Evolutionary conservation across 257 asterid species (phyloP), one percentile per base, ranked within the genome.

Genomic region (Plectranthus barbatus): DNA sequence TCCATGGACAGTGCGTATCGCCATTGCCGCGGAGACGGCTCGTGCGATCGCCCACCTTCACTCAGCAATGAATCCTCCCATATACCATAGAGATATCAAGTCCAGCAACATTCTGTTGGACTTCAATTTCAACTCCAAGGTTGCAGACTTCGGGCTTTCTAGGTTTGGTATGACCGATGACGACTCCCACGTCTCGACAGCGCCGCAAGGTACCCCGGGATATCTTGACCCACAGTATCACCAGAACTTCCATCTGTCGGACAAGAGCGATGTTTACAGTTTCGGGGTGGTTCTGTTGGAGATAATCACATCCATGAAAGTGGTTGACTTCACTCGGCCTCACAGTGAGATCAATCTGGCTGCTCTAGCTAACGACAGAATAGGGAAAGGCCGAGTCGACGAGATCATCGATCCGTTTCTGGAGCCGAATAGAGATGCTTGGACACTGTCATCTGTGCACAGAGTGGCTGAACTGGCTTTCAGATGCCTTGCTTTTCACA

Each of bases 151-250:
- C 17, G 96, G 96, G 21, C 95, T 91, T 36, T 91, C 94, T 2
- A 81, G 98, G 71, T 75, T 88, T 21, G 98, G 96, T 9, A 81
- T 88, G 95, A 84, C 79, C 6, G 95, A 88, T 49, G 95, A 91
- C 64, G 95, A 91, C 64, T 91, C 98, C 55, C 98, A 91, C 51
- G 74, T 91, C 21, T 91, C 98, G 34, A 91, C 98, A 2, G 95
- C 98, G 5, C 98, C 98, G 3, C 98, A 91, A 57, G 98, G 98
- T 29, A 91, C 98, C 13, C 98, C 96, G 0, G 98, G 98, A 47
- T 91, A 91, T 67, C 78, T 91, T 3, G 98, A 91, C 52, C 98
- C 98, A 19, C 96, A 91, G 51, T 91, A 91, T 58, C 96, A 91
- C 51, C 98, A 88, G 72, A 91, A 86, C 80, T 91, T 79, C 85